phyloP scores from a whole-genome alignment of 2,329 filamentous ascomycete species.

The Orbilia blumenaviensis region DNA sequence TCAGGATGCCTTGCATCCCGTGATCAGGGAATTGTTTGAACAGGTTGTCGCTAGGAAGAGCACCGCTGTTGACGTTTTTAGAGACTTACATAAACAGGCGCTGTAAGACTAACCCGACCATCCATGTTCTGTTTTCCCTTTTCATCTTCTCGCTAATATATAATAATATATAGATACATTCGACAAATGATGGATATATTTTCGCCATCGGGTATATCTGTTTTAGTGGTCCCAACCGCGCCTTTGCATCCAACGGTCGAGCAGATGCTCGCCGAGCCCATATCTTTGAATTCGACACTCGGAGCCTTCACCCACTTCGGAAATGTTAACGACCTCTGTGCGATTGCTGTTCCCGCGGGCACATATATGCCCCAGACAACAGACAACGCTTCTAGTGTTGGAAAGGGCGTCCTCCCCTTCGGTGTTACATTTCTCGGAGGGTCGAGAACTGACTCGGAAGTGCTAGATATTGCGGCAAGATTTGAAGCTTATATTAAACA shows the following conservation, averaged over 20 bases:
- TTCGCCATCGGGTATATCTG: slow-evolving; percentile 61
- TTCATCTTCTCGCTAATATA: not conserved
- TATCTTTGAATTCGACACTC: slow-evolving; percentile 67
- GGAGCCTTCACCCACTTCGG: slow-evolving; percentile 70
- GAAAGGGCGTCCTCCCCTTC: slow-evolving; percentile 61
- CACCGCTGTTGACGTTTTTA: slow-evolving; percentile 65
- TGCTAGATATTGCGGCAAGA: slow-evolving; percentile 60
- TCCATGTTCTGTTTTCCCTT: not conserved
- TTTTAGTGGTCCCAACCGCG: slow-evolving; percentile 68
- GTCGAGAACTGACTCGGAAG: slow-evolving; percentile 61
- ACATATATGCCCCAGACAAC: slow-evolving; percentile 57
- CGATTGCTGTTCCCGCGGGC: slow-evolving; percentile 67
- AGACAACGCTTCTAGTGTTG: slow-evolving; percentile 48
- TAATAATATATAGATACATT: slow-evolving; percentile 60
- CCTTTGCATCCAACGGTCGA: slow-evolving; percentile 67
- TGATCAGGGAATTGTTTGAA: slow-evolving; percentile 64
- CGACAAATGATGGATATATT: slow-evolving; percentile 63
- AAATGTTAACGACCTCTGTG: slow-evolving; percentile 70
- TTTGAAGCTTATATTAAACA: slow-evolving; percentile 57
- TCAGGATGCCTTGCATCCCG: slow-evolving; percentile 64
- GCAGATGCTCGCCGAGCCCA: slow-evolving; percentile 66
- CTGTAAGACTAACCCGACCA: slow-evolving; percentile 54
- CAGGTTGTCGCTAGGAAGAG: slow-evolving; percentile 60
- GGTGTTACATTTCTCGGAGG: slow-evolving; percentile 63
- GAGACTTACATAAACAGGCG: slow-evolving; percentile 64